Evolutionary conservation across 176 grass and related monocot species (phyloP).

Genomic region (Bromus sterilis): DNA sequence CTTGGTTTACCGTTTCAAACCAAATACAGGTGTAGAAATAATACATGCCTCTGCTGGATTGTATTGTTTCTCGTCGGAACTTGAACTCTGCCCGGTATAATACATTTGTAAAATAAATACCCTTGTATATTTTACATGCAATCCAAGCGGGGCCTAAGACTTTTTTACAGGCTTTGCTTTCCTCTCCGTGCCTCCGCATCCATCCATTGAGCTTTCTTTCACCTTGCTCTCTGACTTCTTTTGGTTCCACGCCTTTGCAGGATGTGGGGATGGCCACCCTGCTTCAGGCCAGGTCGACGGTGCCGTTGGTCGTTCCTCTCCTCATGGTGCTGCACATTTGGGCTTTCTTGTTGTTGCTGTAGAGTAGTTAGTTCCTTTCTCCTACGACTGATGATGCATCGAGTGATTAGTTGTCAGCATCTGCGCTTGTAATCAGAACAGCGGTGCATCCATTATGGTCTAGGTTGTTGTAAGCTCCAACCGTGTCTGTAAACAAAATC

Average conservation of each 20-base stretch:
- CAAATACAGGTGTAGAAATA: too few species aligned
- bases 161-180: neutral
- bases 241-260: constrained; percentile 27
- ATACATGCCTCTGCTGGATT: too few species aligned
- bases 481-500: neutral
- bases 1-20: too few species aligned
- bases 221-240: constrained; percentile 7
- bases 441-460: neutral
- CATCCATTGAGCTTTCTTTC: neutral
- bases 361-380: neutral
- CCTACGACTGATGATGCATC: neutral
- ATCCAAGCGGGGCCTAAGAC: too few species aligned
- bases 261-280: constrained; percentile 29
- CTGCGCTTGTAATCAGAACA: constrained; percentile 1
- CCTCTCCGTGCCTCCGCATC: neutral
- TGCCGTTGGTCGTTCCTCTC: constrained; percentile 9
- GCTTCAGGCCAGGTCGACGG: constrained; percentile 1
- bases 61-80: too few species aligned
- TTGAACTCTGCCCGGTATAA: too few species aligned
- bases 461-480: neutral
- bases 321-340: neutral
- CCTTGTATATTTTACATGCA: too few species aligned
- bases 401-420: neutral
- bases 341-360: neutral
- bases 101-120: too few species aligned